Conservation (phyloP, 2,329 filamentous ascomycete species). For the Epicoccum nigrum region DNA sequence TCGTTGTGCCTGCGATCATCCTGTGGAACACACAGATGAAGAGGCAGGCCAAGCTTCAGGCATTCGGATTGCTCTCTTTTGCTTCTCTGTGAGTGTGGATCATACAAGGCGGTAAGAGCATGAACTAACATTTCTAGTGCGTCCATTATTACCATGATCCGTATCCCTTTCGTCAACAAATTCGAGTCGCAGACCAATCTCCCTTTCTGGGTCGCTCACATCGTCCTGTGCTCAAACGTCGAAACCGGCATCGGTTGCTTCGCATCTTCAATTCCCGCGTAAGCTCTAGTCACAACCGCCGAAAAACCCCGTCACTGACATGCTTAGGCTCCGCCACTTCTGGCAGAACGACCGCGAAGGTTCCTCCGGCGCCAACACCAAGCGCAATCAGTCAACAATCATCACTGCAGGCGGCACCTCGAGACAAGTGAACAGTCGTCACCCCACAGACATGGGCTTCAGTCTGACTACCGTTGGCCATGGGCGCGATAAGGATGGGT, state of each 20-base stretch:
- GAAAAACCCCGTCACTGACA: no score
- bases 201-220: constrained; percentile 32
- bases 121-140: constrained; percentile 1
- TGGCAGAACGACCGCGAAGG: constrained; percentile 16
- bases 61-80: constrained; percentile 29
- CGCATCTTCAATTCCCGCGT: constrained; percentile 25
- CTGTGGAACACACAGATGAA: constrained; percentile 36
- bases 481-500: constrained; percentile 19
- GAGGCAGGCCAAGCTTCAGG: constrained; percentile 27
- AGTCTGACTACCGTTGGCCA: constrained; percentile 20
- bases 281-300: no score
- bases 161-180: constrained; percentile 32
- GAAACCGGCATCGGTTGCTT: constrained; percentile 35
- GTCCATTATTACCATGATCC: constrained; percentile 17
- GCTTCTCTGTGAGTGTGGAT: constrained; percentile 22
- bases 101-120: not conserved
- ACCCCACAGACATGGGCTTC: constrained; percentile 22
- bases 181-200: constrained; percentile 22
- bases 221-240: constrained; percentile 31
- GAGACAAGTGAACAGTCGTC: not conserved
- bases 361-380: constrained; percentile 18
- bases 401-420: constrained; percentile 14
- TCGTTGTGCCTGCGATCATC: constrained; percentile 28
- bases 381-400: constrained; percentile 8
- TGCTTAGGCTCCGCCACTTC: constrained; percentile 18